Percentiles rank a stretch among this genome's conserved stretches.
Conservation (phyloP, 2,329 filamentous ascomycete species). For the Ascochyta viciae-villosae region DNA sequence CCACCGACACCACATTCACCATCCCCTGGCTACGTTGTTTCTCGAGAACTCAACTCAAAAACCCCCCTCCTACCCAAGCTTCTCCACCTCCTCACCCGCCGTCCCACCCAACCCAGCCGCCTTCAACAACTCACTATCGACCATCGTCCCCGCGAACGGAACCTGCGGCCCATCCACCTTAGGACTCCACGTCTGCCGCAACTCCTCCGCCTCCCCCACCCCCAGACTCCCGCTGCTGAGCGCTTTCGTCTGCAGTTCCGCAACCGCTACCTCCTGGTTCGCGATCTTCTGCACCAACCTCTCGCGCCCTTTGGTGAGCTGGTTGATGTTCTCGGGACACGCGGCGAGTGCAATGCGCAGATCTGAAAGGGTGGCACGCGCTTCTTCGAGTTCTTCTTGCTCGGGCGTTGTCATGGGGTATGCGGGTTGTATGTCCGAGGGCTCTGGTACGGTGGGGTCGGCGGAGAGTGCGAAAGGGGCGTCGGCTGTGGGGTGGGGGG, state of each 20-base stretch:
- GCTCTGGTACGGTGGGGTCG: conserved; percentile 1
- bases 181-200: conserved; percentile 28
- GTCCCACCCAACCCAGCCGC: conserved; percentile 36
- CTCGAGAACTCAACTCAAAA: not conserved
- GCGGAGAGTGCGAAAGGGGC: conserved; percentile 24
- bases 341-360: conserved; percentile 31
- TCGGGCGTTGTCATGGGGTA: conserved; percentile 25
- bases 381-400: conserved; percentile 27
- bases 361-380: conserved; percentile 12
- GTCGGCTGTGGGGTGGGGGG: conserved; percentile 25
- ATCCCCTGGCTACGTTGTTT: no score
- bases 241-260: conserved; percentile 24
- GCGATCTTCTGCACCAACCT: conserved; percentile 30
- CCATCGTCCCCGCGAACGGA: conserved; percentile 39
- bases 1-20: not conserved
- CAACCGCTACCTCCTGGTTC: conserved; percentile 23
- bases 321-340: conserved; percentile 23
- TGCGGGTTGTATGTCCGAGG: not conserved
- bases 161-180: conserved; percentile 31
- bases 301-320: conserved; percentile 25
- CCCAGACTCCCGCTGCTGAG: conserved; percentile 25
- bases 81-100: conserved; percentile 26
- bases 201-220: conserved; percentile 21
- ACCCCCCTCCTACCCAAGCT: conserved; percentile 11
- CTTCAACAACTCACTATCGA: conserved; percentile 41